Evolutionary conservation across 306 rosid genomes (phyloP), one percentile per base, ranked within the genome.

Genomic region (Echinosophora koreensis): DNA sequence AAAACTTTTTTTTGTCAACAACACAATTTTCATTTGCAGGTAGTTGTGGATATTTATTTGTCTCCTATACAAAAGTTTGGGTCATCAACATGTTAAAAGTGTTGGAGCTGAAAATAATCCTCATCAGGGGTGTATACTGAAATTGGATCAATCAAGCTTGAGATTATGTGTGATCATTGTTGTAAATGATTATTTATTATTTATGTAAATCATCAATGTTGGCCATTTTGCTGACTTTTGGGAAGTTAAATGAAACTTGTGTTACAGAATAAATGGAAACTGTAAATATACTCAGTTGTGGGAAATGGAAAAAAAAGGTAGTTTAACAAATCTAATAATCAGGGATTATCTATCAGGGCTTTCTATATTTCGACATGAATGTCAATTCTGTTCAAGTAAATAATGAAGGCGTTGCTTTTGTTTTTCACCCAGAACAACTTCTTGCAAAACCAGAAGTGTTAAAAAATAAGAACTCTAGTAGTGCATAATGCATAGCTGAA

Each of bases 161-260:
- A 62, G 47, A 37, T 51, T 67, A 44, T 67, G 73, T 41, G 60
- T 59, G 59, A 34, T 67, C 79, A 8, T 34, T 71, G 67, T 44
- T 86, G 88, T 85, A 77, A 69, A 83, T 80, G 61, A 44, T 69
- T 49, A 47, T 28, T 61, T n/a, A n/a, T n/a, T n/a, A n/a, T n/a
- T n/a, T 32, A 32, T 49, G 77, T 56, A 59, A 71, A 35, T 71
- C 64, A 52, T 71, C 51, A 16, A 18, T 64, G 37, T 57, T 67
- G 61, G 39, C 61, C 61, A 35, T 64, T 59, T 70, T 71, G 72
- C 10, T 27, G 32, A 74, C 62, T 16, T 66, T 30, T 76, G 77
- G 73, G 73, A 32, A 49, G 49, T 63, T 69, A 4, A 69, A 69
- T 55, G 34, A 74, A 75, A 32, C 37, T 56, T 62, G 75, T 66